phyloP scores from a whole-genome alignment of 345 rosid genomes.

The Arabis alpina region DNA sequence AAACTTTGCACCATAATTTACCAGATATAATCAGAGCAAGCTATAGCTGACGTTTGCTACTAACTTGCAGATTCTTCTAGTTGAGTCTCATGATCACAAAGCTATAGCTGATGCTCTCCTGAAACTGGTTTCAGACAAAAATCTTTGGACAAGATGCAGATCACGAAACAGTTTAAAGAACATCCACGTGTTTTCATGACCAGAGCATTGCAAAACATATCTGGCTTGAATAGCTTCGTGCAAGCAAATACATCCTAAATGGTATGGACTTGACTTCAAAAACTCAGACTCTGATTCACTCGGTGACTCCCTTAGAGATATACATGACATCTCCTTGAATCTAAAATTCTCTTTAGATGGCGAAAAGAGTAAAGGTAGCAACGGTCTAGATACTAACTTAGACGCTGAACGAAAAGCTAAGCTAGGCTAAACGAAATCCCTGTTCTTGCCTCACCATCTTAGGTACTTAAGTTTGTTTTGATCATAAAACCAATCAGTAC shows the following conservation, averaged over 20 bases:
- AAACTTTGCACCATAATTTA: neutral
- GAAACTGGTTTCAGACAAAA: constrained; percentile 71
- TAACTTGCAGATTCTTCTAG: constrained; percentile 62
- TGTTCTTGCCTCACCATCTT: constrained; percentile 76
- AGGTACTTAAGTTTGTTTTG: constrained; percentile 67
- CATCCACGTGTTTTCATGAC: constrained; percentile 74
- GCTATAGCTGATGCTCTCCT: constrained; percentile 75
- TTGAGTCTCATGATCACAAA: constrained; percentile 76
- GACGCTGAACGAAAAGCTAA: constrained; percentile 54
- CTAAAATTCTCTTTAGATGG: constrained; percentile 69
- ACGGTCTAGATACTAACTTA: constrained; percentile 34
- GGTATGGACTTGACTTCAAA: constrained; percentile 60
- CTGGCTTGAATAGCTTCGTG: constrained; percentile 66
- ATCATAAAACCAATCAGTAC: neutral
- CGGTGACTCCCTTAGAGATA: constrained; percentile 61
- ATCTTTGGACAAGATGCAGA: constrained; percentile 80
- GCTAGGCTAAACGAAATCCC: constrained; percentile 65
- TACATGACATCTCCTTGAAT: constrained; percentile 69
- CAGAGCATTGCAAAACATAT: constrained; percentile 72
- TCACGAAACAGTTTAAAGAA: constrained; percentile 66
- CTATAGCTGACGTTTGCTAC: constrained; percentile 1
- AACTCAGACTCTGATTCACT: constrained; percentile 61
- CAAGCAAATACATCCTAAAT: constrained; percentile 72
- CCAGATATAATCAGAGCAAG: neutral
- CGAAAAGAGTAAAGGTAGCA: constrained; percentile 56